Conservation (phyloP, 805 yeast species). For the Blastobotrys terrestris region DNA sequence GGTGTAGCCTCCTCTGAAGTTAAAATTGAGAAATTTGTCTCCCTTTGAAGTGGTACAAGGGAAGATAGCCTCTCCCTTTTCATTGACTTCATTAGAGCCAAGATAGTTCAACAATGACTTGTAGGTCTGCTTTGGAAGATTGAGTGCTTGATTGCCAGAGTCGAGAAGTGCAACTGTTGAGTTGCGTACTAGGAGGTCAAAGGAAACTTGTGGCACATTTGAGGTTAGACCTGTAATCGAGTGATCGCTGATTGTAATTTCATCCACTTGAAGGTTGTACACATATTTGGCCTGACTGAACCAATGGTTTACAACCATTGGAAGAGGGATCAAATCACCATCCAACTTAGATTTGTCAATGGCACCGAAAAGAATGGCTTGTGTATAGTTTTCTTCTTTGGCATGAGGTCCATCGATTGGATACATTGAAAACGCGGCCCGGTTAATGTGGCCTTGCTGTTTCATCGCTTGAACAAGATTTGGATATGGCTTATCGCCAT, state of each 20-base stretch:
- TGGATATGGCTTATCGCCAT: constrained; percentile 20
- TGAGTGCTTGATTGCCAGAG: constrained; percentile 49
- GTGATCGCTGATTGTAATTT: constrained; percentile 8
- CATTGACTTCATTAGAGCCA: not conserved
- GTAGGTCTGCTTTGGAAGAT: constrained; percentile 35
- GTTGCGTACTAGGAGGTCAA: not conserved
- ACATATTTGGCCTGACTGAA: constrained; percentile 8
- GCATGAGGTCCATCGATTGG: constrained; percentile 26
- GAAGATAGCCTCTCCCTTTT: not conserved
- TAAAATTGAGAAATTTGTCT: constrained; percentile 10
- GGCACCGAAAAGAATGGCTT: constrained; percentile 41
- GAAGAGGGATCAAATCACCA: constrained; percentile 33
- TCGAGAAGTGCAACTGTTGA: constrained; percentile 42
- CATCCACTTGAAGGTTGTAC: constrained; percentile 19
- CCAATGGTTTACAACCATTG: constrained; percentile 22
- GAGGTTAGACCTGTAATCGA: not conserved
- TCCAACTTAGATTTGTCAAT: constrained; percentile 37
- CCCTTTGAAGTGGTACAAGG: constrained; percentile 12
- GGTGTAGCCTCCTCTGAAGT: constrained; percentile 19
- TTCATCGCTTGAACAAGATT: constrained; percentile 33
- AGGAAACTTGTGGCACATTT: not conserved
- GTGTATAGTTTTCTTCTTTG: constrained; percentile 24
- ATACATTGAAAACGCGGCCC: constrained; percentile 43
- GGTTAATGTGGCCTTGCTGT: constrained; percentile 37
- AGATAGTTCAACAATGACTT: not conserved